phyloP scores from a whole-genome alignment of 2,329 filamentous ascomycete genomes.

The Podosphaera xanthii region DNA sequence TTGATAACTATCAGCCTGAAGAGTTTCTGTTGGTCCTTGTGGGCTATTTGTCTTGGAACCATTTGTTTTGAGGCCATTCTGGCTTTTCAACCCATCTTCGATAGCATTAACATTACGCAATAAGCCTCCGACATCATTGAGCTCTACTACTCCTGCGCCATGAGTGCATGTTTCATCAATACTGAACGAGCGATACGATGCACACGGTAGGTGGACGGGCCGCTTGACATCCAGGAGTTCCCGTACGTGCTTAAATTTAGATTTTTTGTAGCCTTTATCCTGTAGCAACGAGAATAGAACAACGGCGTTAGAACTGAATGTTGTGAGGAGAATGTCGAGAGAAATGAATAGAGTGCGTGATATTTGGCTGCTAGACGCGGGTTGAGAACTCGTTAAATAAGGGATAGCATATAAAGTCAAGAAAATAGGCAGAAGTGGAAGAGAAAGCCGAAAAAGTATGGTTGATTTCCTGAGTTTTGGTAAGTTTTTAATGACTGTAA shows the following conservation, averaged over 20 bases:
- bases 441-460: slow-evolving; percentile 58
- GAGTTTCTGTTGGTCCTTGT: too few species aligned
- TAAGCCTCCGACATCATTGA: neutral
- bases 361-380: slow-evolving; percentile 39
- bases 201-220: neutral
- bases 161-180: neutral
- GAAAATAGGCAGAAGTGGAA: slow-evolving; percentile 56
- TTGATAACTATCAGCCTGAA: too few species aligned
- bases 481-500: too few species aligned
- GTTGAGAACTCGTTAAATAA: slow-evolving; percentile 41
- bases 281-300: slow-evolving; percentile 80
- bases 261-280: slow-evolving; percentile 73
- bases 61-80: too few species aligned
- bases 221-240: neutral
- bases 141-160: neutral
- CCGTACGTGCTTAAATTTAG: slow-evolving; percentile 35
- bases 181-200: neutral
- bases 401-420: slow-evolving; percentile 61
- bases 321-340: slow-evolving; percentile 68
- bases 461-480: slow-evolving; percentile 39
- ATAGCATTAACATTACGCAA: neutral
- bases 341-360: slow-evolving; percentile 74
- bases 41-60: too few species aligned
- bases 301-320: slow-evolving; percentile 68
- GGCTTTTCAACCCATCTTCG: neutral